Percentiles rank a stretch among this genome's conserved stretches.
Conservation (phyloP, 1,284 basidiomycete genomes). For the Uromyces viciae-fabae region DNA sequence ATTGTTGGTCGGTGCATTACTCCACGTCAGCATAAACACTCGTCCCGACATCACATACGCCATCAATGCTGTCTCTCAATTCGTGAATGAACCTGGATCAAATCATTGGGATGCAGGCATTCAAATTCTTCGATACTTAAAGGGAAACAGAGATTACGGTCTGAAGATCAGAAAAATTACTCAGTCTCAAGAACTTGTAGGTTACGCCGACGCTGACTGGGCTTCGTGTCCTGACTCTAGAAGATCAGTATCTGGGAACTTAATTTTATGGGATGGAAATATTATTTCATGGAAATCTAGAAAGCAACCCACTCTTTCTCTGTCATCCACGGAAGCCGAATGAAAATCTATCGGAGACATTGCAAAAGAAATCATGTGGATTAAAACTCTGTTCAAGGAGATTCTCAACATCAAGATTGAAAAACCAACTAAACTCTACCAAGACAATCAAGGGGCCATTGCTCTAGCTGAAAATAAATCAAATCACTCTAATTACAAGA, state of each 20-base stretch:
- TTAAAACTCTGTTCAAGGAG: slow-evolving; percentile 46
- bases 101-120: background rate
- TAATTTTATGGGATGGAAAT: slow-evolving; percentile 52
- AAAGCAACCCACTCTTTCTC: slow-evolving; percentile 55
- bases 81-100: background rate
- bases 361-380: slow-evolving; percentile 56
- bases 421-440: background rate
- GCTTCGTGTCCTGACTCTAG: slow-evolving; percentile 53
- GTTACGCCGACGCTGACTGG: slow-evolving; percentile 58
- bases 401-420: background rate
- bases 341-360: slow-evolving; percentile 60
- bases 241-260: slow-evolving; percentile 56
- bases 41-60: background rate
- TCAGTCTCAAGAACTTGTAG: slow-evolving; percentile 51
- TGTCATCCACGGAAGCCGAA: slow-evolving; percentile 58
- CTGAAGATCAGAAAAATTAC: too few relatives aligned
- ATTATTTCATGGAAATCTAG: slow-evolving; percentile 57
- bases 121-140: background rate
- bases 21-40: background rate
- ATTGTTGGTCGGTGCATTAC: background rate
- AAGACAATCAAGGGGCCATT: background rate
- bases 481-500: background rate
- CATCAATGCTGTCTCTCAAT: background rate
- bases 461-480: background rate
- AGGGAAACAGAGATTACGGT: slow-evolving; percentile 51